Percentiles rank a stretch among this genome's conserved stretches.
These are phyloP conservation scores for Pistacia atlantica DNA, from an alignment of 345 rosid species.

Conservation along the genomic window DNA sequence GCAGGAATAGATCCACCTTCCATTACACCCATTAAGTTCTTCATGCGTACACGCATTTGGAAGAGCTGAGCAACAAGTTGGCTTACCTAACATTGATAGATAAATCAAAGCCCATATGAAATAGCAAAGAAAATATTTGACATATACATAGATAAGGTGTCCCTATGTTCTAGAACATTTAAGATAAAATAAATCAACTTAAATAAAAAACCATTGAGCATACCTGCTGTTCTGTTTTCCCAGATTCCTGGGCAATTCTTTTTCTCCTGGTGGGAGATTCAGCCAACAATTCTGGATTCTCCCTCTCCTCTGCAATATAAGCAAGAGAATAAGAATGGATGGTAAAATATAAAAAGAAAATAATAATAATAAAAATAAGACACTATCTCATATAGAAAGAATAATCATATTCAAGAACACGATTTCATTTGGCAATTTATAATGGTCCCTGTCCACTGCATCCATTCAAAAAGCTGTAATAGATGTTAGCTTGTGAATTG, in stretches of 20 bases:
- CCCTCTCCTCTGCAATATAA: slow-evolving; percentile 77
- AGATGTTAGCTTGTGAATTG: background rate
- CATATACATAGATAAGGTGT: background rate
- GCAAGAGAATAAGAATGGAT: background rate
- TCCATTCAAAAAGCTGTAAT: background rate
- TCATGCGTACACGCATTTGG: slow-evolving; percentile 95
- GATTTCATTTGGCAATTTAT: background rate
- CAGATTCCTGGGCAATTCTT: slow-evolving; percentile 83
- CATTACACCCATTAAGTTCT: slow-evolving; percentile 94
- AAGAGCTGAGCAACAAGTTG: slow-evolving; percentile 94
- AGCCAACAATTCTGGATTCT: slow-evolving; percentile 89
- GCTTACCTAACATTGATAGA: slow-evolving; percentile 63
- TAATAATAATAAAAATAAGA: background rate
- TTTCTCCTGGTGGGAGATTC: slow-evolving; percentile 82
- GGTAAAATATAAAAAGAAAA: background rate
- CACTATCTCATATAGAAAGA: background rate
- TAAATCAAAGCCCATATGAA: slow-evolving; percentile 16
- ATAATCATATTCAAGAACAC: background rate
- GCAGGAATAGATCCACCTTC: slow-evolving; percentile 96
- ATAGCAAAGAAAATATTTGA: background rate
- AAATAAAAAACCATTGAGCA: slow-evolving; percentile 5
- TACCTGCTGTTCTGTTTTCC: slow-evolving; percentile 92
- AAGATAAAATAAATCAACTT: background rate
- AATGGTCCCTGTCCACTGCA: background rate
- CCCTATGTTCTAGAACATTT: background rate